phyloP scores from a whole-genome alignment of 352 stramenopile genomes.

The Thraustotheca clavata region DNA sequence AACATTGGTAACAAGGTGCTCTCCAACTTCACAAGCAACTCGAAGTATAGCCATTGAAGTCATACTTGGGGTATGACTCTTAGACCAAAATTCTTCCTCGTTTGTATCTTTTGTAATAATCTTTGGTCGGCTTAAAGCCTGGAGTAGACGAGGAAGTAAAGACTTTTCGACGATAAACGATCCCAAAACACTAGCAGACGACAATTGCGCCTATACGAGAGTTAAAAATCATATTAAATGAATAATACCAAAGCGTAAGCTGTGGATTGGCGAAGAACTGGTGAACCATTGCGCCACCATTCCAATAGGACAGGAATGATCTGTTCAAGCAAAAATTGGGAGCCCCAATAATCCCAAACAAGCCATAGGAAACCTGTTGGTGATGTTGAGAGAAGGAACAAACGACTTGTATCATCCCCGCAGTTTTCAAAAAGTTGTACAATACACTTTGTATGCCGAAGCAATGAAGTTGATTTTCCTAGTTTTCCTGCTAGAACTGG shows the following conservation, averaged over 20 bases:
- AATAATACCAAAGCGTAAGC: conserved; percentile 22
- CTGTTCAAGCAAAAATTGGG: conserved; percentile 32
- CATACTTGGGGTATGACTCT: not conserved
- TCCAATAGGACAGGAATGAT: conserved; percentile 59
- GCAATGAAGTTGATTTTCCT: conserved; percentile 26
- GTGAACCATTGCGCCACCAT: conserved; percentile 36
- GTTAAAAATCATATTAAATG: conserved; percentile 31
- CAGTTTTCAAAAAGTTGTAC: conserved; percentile 50
- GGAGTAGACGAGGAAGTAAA: conserved; percentile 42
- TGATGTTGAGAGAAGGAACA: conserved; percentile 39
- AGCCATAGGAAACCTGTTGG: conserved; percentile 43
- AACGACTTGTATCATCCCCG: conserved; percentile 30
- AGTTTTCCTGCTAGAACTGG: conserved; percentile 34
- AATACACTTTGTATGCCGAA: conserved; percentile 35
- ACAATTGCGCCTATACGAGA: conserved; percentile 43
- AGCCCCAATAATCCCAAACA: conserved; percentile 38
- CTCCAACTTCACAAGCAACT: not conserved
- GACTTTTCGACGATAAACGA: conserved; percentile 53
- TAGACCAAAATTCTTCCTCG: not conserved
- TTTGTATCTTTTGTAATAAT: too few species aligned
- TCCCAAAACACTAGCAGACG: conserved; percentile 42
- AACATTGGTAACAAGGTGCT: not conserved
- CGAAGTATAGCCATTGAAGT: not conserved
- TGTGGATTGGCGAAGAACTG: conserved; percentile 9
- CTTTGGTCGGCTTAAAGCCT: conserved; percentile 16